Evolutionary conservation across 1,284 basidiomycete species (phyloP).

Genomic region (Nidula niveotomentosa): DNA sequence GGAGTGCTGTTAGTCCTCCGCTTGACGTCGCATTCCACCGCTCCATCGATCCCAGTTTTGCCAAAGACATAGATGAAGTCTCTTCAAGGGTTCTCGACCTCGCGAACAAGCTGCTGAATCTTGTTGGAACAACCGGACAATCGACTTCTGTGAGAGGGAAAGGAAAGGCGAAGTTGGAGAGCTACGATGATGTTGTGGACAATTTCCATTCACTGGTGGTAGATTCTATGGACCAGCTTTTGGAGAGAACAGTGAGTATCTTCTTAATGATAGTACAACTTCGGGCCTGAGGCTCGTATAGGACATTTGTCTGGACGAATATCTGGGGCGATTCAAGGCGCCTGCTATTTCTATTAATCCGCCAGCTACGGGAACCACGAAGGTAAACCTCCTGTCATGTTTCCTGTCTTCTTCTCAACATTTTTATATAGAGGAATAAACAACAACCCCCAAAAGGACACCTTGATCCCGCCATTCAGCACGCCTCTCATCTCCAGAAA

Average conservation of each 20-base stretch:
- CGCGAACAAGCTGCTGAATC: conserved; percentile 60
- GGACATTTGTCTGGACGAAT: conserved; percentile 84
- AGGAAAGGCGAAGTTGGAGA: conserved; percentile 56
- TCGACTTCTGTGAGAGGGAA: conserved; percentile 21
- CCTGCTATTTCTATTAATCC: conserved; percentile 60
- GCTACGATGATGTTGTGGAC: conserved; percentile 81
- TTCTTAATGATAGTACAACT: background rate
- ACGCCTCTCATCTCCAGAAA: conserved; percentile 72
- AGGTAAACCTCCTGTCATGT: conserved; percentile 8
- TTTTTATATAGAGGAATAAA: conserved; percentile 10
- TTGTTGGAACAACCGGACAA: conserved; percentile 43
- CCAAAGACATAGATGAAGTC: conserved; percentile 62
- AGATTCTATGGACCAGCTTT: conserved; percentile 80
- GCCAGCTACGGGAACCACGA: conserved; percentile 8
- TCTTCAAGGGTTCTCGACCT: conserved; percentile 61
- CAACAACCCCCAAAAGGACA: conserved; percentile 30
- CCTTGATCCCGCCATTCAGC: conserved; percentile 61
- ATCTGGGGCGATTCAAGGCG: conserved; percentile 69
- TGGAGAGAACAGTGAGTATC: conserved; percentile 78
- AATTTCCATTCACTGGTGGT: conserved; percentile 78
- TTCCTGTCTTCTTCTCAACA: background rate
- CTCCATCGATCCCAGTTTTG: conserved; percentile 75
- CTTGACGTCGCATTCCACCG: conserved; percentile 82
- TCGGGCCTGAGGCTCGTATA: conserved; percentile 21
- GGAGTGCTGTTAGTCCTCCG: conserved; percentile 58